These are phyloP conservation scores for Podila epicladia DNA, from an alignment of 192 early-diverging fungal genomes.

Conservation along the genomic window DNA sequence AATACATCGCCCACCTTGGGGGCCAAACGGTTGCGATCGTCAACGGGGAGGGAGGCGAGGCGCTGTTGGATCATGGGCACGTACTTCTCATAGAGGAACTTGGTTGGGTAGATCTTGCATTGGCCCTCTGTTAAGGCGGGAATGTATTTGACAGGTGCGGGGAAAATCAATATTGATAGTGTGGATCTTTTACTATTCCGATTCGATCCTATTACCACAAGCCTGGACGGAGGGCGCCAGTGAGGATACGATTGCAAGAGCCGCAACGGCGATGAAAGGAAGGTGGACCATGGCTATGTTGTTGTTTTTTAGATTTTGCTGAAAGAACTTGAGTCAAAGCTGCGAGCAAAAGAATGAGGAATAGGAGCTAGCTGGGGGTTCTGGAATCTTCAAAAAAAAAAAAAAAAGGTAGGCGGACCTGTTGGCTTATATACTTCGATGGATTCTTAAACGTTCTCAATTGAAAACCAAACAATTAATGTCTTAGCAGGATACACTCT, in stretches of 20 bases:
- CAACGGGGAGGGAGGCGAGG: neutral
- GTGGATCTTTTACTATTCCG: neutral
- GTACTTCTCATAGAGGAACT: conserved; percentile 18
- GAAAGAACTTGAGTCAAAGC: too few species aligned
- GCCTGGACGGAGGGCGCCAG: conserved; percentile 4
- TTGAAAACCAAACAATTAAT: too few species aligned
- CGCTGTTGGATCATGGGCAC: neutral
- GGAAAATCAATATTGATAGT: neutral
- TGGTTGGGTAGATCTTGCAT: conserved; percentile 6
- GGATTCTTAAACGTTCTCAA: too few species aligned
- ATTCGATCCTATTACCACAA: conserved; percentile 4
- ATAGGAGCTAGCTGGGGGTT: too few species aligned
- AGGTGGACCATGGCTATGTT: conserved; percentile 25
- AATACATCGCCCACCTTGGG: neutral
- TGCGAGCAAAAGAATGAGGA: too few species aligned
- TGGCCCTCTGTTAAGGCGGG: neutral
- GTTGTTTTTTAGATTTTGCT: too few species aligned
- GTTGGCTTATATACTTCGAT: too few species aligned
- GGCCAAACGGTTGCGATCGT: neutral
- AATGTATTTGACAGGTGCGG: neutral
- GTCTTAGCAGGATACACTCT: too few species aligned
- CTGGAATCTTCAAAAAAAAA: too few species aligned
- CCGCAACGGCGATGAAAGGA: neutral
- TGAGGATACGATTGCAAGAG: conserved; percentile 5
- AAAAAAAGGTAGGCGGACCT: too few species aligned